These are phyloP conservation scores for Dioszegia hungarica DNA, from an alignment of 768 basidiomycete genomes.

Conservation along the genomic window DNA sequence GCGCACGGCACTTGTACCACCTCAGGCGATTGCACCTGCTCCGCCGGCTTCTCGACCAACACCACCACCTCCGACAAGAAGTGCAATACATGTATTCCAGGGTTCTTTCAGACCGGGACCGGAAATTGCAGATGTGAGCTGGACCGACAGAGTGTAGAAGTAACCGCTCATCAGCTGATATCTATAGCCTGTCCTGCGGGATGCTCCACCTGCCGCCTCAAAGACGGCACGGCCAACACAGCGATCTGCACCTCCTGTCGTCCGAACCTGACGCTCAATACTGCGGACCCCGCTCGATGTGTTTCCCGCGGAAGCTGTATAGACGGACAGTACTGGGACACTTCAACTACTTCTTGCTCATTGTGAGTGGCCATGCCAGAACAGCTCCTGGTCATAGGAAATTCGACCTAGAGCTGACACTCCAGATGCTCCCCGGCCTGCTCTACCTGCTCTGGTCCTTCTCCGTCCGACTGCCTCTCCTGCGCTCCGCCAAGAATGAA, in stretches of 20 bases:
- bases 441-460: constrained; percentile 39
- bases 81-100: constrained; percentile 33
- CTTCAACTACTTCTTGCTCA: constrained; percentile 15
- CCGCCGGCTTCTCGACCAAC: constrained; percentile 39
- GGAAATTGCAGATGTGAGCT: constrained; percentile 38
- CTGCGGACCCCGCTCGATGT: constrained; percentile 26
- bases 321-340: constrained; percentile 39
- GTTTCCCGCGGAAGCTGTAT: constrained; percentile 17
- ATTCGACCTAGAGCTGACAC: neutral
- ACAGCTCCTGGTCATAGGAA: neutral
- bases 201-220: constrained; percentile 28
- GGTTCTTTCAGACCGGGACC: constrained; percentile 28
- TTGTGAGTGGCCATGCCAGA: constrained; percentile 21
- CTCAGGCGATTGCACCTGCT: constrained; percentile 30
- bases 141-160: neutral
- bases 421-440: constrained; percentile 47
- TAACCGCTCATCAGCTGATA: neutral
- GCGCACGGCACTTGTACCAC: constrained; percentile 37
- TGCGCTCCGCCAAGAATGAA: constrained; percentile 42
- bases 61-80: constrained; percentile 6
- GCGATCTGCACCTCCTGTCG: constrained; percentile 26
- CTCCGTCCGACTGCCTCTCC: constrained; percentile 35
- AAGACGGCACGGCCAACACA: constrained; percentile 15
- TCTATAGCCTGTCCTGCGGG: constrained; percentile 42
- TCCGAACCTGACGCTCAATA: constrained; percentile 9